Evolutionary conservation across 108 stramenopile genomes (phyloP).

Genomic region (Cylindrotheca fusiformis): DNA sequence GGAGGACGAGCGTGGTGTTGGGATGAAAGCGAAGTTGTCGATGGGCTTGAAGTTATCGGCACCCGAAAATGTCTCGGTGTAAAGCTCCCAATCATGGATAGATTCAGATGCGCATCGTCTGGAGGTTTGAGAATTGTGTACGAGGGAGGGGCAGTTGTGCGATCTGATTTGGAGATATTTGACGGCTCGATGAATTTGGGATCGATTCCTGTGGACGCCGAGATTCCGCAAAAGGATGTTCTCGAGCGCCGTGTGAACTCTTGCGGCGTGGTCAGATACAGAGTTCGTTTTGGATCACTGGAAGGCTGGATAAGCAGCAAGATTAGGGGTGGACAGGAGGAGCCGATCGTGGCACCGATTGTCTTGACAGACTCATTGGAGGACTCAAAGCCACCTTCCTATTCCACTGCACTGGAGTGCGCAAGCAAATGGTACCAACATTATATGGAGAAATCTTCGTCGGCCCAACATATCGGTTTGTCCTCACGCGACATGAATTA

Average conservation of each 20-base stretch:
- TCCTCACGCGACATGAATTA: conserved; percentile 10
- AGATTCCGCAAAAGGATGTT: conserved; percentile 57
- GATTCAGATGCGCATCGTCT: conserved; percentile 54
- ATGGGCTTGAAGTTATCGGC: conserved; percentile 63
- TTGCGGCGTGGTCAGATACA: conserved; percentile 85
- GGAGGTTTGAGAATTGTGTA: conserved; percentile 75
- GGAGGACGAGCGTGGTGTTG: conserved; percentile 81
- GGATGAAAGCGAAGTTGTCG: conserved; percentile 87
- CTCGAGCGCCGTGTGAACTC: conserved; percentile 85
- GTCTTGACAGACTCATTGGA: conserved; percentile 18
- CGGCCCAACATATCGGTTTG: not conserved
- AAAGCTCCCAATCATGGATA: conserved; percentile 50
- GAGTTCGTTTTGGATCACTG: conserved; percentile 53
- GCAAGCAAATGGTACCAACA: conserved; percentile 56
- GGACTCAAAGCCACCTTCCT: conserved; percentile 19
- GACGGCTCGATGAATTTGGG: conserved; percentile 74
- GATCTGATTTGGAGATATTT: conserved; percentile 81
- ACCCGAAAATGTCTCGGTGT: conserved; percentile 45
- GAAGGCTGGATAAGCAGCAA: conserved; percentile 87
- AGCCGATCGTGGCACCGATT: conserved; percentile 67
- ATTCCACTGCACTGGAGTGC: conserved; percentile 56
- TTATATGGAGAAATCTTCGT: conserved; percentile 14
- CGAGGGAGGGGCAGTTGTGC: conserved; percentile 72
- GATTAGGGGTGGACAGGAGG: conserved; percentile 88
- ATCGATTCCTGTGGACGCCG: conserved; percentile 57